Evolutionary conservation across 1,284 basidiomycete species (phyloP).

Genomic region (Sphagnurus paluster): DNA sequence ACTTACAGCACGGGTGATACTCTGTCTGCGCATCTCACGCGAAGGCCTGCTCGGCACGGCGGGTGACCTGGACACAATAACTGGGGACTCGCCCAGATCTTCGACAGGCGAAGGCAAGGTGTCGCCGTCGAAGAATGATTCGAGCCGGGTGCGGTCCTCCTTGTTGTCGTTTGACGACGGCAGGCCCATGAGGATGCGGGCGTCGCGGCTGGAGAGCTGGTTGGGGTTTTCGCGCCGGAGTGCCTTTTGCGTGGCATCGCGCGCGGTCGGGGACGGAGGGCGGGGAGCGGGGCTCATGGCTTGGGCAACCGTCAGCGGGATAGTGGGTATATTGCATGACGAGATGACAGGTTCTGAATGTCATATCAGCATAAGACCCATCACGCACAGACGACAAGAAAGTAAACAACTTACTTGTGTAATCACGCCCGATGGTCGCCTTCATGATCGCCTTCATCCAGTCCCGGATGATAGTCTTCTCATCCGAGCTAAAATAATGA

Average conservation of each 20-base stretch:
- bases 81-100: conserved; percentile 7
- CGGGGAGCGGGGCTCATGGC: conserved; percentile 94
- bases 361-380: conserved; percentile 10
- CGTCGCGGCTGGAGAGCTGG: conserved; percentile 86
- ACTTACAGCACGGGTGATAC: conserved; percentile 42
- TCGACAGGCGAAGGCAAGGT: conserved; percentile 16
- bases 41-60: conserved; percentile 64
- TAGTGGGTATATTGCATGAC: conserved; percentile 96
- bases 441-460: conserved; percentile 99
- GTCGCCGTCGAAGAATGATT: conserved; percentile 57
- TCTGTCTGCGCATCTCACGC: conserved; percentile 55
- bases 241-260: conserved; percentile 89
- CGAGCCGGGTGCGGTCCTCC: conserved; percentile 46
- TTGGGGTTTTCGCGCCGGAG: conserved; percentile 87
- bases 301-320: conserved; percentile 92
- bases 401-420: conserved; percentile 62
- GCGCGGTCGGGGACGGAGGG: conserved; percentile 88
- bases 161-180: conserved; percentile 39
- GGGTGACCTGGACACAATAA: conserved; percentile 21
- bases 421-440: conserved; percentile 93
- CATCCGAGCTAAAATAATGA: conserved; percentile 91
- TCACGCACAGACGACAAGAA: background rate
- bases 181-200: conserved; percentile 76
- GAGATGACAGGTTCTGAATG: conserved; percentile 87
- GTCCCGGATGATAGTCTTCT: conserved; percentile 81